Percentiles rank a stretch among this genome's conserved stretches.
Evolutionary conservation across 2,329 filamentous ascomycete species (phyloP).

Genomic region (Paraconiothyrium sp.): DNA sequence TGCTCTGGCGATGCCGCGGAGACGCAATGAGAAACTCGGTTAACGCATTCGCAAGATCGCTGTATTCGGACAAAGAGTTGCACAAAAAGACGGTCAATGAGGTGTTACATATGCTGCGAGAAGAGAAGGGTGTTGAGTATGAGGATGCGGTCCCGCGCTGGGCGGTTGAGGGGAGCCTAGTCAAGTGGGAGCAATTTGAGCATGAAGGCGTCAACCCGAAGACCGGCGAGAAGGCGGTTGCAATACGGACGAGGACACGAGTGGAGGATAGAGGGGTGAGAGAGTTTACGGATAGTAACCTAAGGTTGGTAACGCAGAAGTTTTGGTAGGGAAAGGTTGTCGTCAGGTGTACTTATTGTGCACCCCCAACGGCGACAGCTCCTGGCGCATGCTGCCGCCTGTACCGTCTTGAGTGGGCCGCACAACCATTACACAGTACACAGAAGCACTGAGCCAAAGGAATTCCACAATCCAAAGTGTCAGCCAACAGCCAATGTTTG

Average conservation of each 20-base stretch:
- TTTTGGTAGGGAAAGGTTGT: constrained; percentile 28
- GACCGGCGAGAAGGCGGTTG: constrained; percentile 34
- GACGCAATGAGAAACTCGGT: constrained; percentile 44
- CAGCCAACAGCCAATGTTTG: not conserved
- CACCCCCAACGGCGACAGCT: not conserved
- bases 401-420: not conserved
- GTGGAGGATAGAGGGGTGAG: constrained; percentile 39
- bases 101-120: constrained; percentile 35
- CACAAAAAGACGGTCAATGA: constrained; percentile 36
- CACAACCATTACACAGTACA: not conserved
- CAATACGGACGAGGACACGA: constrained; percentile 34
- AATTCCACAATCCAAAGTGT: not conserved
- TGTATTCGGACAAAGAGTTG: constrained; percentile 37
- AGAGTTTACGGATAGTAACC: constrained; percentile 32
- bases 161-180: constrained; percentile 43
- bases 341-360: not conserved
- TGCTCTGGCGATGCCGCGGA: constrained; percentile 43
- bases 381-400: not conserved
- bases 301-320: constrained; percentile 36
- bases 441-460: not conserved
- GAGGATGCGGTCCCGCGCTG: constrained; percentile 42
- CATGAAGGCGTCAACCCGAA: constrained; percentile 41
- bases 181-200: constrained; percentile 43
- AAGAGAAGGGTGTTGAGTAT: constrained; percentile 33
- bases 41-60: constrained; percentile 37